Conservation (phyloP, 2,329 filamentous ascomycete species). For the Aureobasidium zeae region DNA sequence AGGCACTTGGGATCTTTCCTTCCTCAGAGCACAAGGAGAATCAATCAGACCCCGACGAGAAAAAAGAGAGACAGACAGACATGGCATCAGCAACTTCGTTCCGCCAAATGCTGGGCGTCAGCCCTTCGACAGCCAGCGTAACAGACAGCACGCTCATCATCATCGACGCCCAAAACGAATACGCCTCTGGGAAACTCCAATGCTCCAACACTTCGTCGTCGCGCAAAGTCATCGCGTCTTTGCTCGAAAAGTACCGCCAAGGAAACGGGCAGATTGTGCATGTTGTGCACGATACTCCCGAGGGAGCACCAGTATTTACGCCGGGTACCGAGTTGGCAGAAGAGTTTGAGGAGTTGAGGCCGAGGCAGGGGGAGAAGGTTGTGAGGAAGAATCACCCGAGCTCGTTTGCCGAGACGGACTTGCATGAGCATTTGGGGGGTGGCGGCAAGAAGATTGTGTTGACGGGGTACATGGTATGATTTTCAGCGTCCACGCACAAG, state of each 20-base stretch:
- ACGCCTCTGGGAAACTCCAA: slow-evolving; percentile 48
- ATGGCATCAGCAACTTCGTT: slow-evolving; percentile 31
- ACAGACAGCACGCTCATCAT: slow-evolving; percentile 55
- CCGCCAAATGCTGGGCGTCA: slow-evolving; percentile 46
- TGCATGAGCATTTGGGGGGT: slow-evolving; percentile 46
- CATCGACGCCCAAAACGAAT: slow-evolving; percentile 62
- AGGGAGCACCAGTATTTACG: slow-evolving; percentile 58
- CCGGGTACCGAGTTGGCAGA: slow-evolving; percentile 50
- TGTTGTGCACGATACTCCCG: slow-evolving; percentile 50
- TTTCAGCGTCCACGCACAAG: too few species aligned
- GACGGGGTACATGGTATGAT: slow-evolving; percentile 46
- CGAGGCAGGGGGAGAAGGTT: slow-evolving; percentile 46
- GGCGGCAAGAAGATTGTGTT: slow-evolving; percentile 58
- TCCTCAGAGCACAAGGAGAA: too few species aligned
- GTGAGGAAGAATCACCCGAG: slow-evolving; percentile 51
- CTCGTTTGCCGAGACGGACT: slow-evolving; percentile 51
- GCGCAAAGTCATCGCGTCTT: slow-evolving; percentile 46
- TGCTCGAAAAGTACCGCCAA: slow-evolving; percentile 53
- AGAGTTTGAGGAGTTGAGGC: slow-evolving; percentile 51
- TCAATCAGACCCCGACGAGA: too few species aligned
- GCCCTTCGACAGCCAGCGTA: slow-evolving; percentile 47
- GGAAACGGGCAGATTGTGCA: slow-evolving; percentile 50
- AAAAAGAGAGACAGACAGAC: neutral
- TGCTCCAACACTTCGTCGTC: slow-evolving; percentile 46
- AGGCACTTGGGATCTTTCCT: too few species aligned